Conservation (phyloP, 352 stramenopile genomes). For the Phytophthora quininea region DNA sequence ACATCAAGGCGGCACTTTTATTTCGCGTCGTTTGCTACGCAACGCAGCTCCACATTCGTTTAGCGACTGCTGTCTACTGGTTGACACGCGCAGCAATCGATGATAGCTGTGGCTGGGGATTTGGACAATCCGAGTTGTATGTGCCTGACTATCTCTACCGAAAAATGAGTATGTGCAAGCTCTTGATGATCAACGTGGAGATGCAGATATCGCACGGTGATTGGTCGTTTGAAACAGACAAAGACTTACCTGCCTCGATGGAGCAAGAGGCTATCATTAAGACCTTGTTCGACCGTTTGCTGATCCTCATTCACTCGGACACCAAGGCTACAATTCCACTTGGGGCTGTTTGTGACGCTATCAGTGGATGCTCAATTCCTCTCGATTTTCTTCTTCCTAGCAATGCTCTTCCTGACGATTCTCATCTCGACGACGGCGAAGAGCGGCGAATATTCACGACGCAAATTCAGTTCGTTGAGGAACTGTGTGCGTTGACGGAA, state of each 20-base stretch:
- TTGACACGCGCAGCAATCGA: slow-evolving; percentile 77
- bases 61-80: slow-evolving; percentile 86
- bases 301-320: slow-evolving; percentile 52
- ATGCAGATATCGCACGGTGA: slow-evolving; percentile 74
- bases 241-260: slow-evolving; percentile 67
- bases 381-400: slow-evolving; percentile 48
- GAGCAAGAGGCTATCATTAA: slow-evolving; percentile 67
- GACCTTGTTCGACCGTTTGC: slow-evolving; percentile 66
- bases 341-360: slow-evolving; percentile 65
- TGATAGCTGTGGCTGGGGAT: slow-evolving; percentile 82
- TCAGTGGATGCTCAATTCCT: slow-evolving; percentile 53
- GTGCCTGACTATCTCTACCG: slow-evolving; percentile 78
- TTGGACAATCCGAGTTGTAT: slow-evolving; percentile 76
- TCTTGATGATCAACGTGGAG: slow-evolving; percentile 84
- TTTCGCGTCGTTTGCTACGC: slow-evolving; percentile 77
- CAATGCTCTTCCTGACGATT: slow-evolving; percentile 41
- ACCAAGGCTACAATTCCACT: slow-evolving; percentile 42
- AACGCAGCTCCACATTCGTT: slow-evolving; percentile 75
- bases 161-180: slow-evolving; percentile 84
- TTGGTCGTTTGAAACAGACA: slow-evolving; percentile 66
- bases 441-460: slow-evolving; percentile 63
- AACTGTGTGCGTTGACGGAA: slow-evolving; percentile 82
- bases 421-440: slow-evolving; percentile 28
- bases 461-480: slow-evolving; percentile 73
- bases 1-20: slow-evolving; percentile 75